These are phyloP conservation scores for Penicillium argentinense DNA, from an alignment of 495 filamentous ascomycete genomes.

Conservation along the genomic window DNA sequence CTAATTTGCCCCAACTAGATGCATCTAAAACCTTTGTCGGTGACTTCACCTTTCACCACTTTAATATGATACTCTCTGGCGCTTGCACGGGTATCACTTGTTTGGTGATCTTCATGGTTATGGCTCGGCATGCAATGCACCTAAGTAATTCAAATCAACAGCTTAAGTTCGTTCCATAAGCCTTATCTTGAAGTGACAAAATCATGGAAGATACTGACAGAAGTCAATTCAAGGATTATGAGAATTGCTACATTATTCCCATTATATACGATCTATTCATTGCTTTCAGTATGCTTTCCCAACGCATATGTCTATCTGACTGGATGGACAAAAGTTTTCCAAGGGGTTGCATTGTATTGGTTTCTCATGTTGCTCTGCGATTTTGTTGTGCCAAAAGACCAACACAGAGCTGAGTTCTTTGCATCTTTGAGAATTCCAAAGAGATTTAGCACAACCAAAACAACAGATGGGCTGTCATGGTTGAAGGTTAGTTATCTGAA, in stretches of 20 bases:
- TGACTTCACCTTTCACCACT: slow-evolving; percentile 22
- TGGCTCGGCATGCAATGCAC: slow-evolving; percentile 24
- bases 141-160: slow-evolving; percentile 32
- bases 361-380: slow-evolving; percentile 37
- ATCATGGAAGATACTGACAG: not conserved
- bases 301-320: slow-evolving; percentile 28
- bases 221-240: slow-evolving; percentile 21
- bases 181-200: not conserved
- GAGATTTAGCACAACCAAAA: slow-evolving; percentile 9
- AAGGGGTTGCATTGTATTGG: slow-evolving; percentile 27
- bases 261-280: slow-evolving; percentile 27
- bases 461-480: slow-evolving; percentile 17
- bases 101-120: slow-evolving; percentile 19
- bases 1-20: slow-evolving; percentile 2
- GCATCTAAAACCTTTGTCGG: slow-evolving; percentile 14
- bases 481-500: slow-evolving; percentile 14
- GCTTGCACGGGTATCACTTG: slow-evolving; percentile 19
- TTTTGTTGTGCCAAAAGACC: slow-evolving; percentile 24
- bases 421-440: slow-evolving; percentile 15
- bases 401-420: slow-evolving; percentile 23
- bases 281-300: slow-evolving; percentile 27
- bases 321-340: slow-evolving; percentile 29
- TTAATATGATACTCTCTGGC: slow-evolving; percentile 30
- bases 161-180: slow-evolving; percentile 21
- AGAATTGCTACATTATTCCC: slow-evolving; percentile 25